phyloP scores from a whole-genome alignment of 345 rosid genomes.

The Ceriops tagal region DNA sequence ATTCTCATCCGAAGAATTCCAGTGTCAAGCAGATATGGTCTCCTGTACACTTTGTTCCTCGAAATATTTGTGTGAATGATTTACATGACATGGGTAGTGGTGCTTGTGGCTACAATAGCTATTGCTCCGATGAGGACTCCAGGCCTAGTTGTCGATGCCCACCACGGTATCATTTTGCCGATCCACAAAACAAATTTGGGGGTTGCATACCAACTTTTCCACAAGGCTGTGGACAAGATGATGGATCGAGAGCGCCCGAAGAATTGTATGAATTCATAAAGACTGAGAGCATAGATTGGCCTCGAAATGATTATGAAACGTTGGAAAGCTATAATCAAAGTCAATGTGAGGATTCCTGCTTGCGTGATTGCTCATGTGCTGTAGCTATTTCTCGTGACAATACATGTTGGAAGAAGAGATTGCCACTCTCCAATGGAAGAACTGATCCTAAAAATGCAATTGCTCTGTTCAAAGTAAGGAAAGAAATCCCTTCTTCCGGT shows the following conservation, averaged over 20 bases:
- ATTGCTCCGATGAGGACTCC: slow-evolving; percentile 3
- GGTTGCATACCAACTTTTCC: slow-evolving; percentile 19
- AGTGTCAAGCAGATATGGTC: background rate
- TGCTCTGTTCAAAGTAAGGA: slow-evolving; percentile 18
- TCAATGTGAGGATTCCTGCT: slow-evolving; percentile 11
- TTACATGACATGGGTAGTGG: slow-evolving; percentile 2
- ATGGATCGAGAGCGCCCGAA: slow-evolving; percentile 3
- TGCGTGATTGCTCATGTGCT: slow-evolving; percentile 16
- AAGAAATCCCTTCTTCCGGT: background rate
- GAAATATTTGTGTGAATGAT: background rate
- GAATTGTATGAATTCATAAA: background rate
- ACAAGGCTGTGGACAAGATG: slow-evolving; percentile 14
- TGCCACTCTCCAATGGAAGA: slow-evolving; percentile 23
- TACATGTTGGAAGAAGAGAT: slow-evolving; percentile 18
- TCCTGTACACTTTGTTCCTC: slow-evolving; percentile 8
- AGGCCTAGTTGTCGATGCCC: slow-evolving; percentile 13
- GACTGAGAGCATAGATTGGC: background rate
- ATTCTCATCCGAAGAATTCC: slow-evolving; percentile 14
- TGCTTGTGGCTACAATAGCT: slow-evolving; percentile 18
- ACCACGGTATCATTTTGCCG: slow-evolving; percentile 1
- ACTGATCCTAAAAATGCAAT: background rate
- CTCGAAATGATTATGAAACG: slow-evolving; percentile 20
- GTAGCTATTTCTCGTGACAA: slow-evolving; percentile 9
- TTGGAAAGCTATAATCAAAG: slow-evolving; percentile 2
- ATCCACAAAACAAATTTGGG: slow-evolving; percentile 8